Percentiles rank a stretch among this genome's conserved stretches.
These are phyloP conservation scores for Fusarium camptoceras DNA, from an alignment of 2,329 filamentous ascomycete genomes.

Conservation along the genomic window DNA sequence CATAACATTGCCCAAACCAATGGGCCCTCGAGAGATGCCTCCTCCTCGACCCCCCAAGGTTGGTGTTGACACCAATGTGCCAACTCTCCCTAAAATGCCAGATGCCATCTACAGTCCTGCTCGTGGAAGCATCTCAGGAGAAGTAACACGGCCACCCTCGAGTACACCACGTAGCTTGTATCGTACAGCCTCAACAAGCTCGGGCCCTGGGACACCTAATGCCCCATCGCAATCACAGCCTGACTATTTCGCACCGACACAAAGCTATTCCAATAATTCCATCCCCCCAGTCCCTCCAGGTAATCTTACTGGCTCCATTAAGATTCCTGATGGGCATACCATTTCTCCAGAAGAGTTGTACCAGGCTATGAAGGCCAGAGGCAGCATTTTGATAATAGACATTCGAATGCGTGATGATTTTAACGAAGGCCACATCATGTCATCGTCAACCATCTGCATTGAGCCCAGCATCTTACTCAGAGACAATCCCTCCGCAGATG, in stretches of 20 bases:
- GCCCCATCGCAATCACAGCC: constrained; percentile 45
- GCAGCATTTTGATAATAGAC: constrained; percentile 84
- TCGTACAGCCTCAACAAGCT: constrained; percentile 66
- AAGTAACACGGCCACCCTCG: constrained; percentile 72
- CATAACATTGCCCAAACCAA: constrained; percentile 53
- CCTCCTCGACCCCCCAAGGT: constrained; percentile 58
- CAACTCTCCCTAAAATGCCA: constrained; percentile 75
- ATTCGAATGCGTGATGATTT: constrained; percentile 83
- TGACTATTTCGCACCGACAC: constrained; percentile 50
- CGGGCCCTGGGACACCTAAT: constrained; percentile 49
- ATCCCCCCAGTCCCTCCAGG: constrained; percentile 52
- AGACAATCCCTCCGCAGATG: constrained; percentile 71
- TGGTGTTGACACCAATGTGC: constrained; percentile 63
- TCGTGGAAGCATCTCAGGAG: constrained; percentile 74
- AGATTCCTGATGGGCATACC: constrained; percentile 64
- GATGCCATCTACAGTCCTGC: constrained; percentile 84
- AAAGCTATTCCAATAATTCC: constrained; percentile 44
- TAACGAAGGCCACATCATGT: constrained; percentile 89
- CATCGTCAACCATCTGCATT: constrained; percentile 86
- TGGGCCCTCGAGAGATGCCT: constrained; percentile 67
- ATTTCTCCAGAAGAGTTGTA: constrained; percentile 79
- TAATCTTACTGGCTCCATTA: constrained; percentile 57
- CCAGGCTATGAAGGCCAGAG: constrained; percentile 70
- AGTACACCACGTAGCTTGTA: constrained; percentile 74
- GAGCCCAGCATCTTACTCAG: constrained; percentile 81